Percentiles rank a stretch among this genome's conserved stretches.
phyloP scores from a whole-genome alignment of 139 green algal species.

The Haematococcus lacustris region DNA sequence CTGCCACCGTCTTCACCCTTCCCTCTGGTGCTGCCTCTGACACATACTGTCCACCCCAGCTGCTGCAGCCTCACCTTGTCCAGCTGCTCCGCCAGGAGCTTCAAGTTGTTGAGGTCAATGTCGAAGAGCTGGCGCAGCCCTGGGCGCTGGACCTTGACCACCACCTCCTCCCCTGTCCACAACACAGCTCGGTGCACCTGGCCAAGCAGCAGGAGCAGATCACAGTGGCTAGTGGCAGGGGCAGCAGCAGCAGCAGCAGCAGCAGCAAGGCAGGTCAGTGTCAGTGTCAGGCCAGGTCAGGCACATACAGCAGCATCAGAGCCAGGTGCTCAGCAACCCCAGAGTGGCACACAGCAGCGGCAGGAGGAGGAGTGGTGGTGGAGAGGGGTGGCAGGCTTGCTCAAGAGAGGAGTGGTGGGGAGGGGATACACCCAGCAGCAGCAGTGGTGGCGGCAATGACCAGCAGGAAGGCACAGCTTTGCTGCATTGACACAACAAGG shows the following conservation, averaged over 20 bases:
- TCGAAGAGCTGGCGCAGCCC: conserved; percentile 81
- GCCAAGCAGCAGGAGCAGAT: background rate
- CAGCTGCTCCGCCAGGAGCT: conserved; percentile 72
- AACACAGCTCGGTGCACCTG: conserved; percentile 73
- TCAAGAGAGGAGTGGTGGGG: background rate
- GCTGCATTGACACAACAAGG: background rate
- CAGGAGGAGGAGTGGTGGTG: background rate
- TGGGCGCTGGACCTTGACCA: conserved; percentile 52
- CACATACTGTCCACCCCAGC: too few relatives aligned
- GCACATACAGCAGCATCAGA: background rate
- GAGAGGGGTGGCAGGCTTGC: background rate
- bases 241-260: background rate
- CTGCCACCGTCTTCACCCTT: too few relatives aligned
- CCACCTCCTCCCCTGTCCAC: conserved; percentile 57
- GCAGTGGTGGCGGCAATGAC: background rate
- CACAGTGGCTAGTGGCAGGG: too few relatives aligned
- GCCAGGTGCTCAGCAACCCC: background rate
- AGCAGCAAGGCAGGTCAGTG: too few relatives aligned
- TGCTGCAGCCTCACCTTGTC: conserved; percentile 76
- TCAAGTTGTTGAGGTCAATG: conserved; percentile 94
- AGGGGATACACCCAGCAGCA: too few relatives aligned
- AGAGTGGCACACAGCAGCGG: background rate
- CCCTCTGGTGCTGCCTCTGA: too few relatives aligned
- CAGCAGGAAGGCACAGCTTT: background rate
- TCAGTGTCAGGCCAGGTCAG: too few relatives aligned